Evolutionary conservation across 441 rosid genomes (phyloP), one percentile per base, ranked within the genome.

Genomic region (Geranium incanum): DNA sequence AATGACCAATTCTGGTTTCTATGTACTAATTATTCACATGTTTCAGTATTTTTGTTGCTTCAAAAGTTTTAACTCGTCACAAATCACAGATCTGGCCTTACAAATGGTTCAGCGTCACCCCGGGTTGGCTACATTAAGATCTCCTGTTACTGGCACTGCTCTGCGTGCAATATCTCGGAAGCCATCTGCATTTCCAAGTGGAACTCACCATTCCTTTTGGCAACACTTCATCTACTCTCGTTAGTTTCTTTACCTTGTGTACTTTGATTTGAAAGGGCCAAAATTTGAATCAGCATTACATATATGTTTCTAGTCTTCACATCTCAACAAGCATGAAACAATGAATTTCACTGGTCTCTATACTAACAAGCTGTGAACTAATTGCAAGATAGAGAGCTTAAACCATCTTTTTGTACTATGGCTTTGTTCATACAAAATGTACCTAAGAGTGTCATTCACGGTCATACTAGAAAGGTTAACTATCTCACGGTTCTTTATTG

Each of bases 171-270:
- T 52, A 52, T 52, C 59, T n/a, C 18, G 59, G 59, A 52, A 52
- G 59, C 59, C 59, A 52, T 52, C 59, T 52, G 19, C 59, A 13
- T 52, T 52, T 52, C 59, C 59, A 13, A 52, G 59, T 52, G 59
- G 59, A n/a, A 15, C 59, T 52, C 59, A n/a, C 19, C 15, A 52
- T 52, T 16, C 59, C 19, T 52, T 52, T 52, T 52, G 59, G 59
- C 59, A 52, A 18, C 59, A 4, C 18, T 52, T 52, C 19, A 52
- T 52, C 59, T 52, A 52, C 5, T 4, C 59, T 5, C 4, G 59
- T 52, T 52, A 52, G 59, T 52, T 52, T 52, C 59, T 52, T 52
- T 6, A 13, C 59, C 19, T n/a, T 48, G 13, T 48, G 6, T 48
- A 11, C 16, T 12, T 48, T 48, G 57, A 12, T 48, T 48, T 13